Conservation (phyloP, 768 basidiomycete species). For the Boletus rufocinnamomeus region DNA sequence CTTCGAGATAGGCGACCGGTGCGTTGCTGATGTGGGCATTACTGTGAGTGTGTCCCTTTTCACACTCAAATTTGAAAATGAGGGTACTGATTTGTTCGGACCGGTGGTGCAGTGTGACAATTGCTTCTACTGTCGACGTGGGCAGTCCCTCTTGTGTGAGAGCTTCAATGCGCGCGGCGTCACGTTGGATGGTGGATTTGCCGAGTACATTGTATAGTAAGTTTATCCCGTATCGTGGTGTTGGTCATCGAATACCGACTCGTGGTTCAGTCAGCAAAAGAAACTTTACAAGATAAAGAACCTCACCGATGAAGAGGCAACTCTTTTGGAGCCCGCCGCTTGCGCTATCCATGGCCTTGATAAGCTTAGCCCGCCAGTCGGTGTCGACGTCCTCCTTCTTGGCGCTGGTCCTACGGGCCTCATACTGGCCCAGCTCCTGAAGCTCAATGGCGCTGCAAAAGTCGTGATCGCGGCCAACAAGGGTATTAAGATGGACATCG, state of each 20-base stretch:
- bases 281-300: conserved; percentile 90
- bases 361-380: conserved; percentile 80
- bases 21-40: conserved; percentile 78
- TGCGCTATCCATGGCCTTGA: conserved; percentile 93
- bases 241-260: background rate
- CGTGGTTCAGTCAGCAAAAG: conserved; percentile 51
- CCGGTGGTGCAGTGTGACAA: conserved; percentile 59
- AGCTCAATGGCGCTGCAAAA: conserved; percentile 79
- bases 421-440: conserved; percentile 84
- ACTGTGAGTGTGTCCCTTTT: conserved; percentile 48
- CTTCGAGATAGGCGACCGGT: conserved; percentile 76
- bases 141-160: conserved; percentile 82
- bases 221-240: conserved; percentile 22
- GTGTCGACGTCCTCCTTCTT: conserved; percentile 79
- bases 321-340: conserved; percentile 85
- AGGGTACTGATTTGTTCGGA: conserved; percentile 6
- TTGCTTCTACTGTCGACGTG: conserved; percentile 88
- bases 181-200: conserved; percentile 82
- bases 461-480: conserved; percentile 89
- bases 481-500: conserved; percentile 88
- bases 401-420: conserved; percentile 95
- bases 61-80: background rate
- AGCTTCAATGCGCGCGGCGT: conserved; percentile 82
- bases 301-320: conserved; percentile 83
- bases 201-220: conserved; percentile 85